Percentiles rank a stretch among this genome's conserved stretches.
phyloP scores from a whole-genome alignment of 306 rosid species.

The Abrus precatorius region DNA sequence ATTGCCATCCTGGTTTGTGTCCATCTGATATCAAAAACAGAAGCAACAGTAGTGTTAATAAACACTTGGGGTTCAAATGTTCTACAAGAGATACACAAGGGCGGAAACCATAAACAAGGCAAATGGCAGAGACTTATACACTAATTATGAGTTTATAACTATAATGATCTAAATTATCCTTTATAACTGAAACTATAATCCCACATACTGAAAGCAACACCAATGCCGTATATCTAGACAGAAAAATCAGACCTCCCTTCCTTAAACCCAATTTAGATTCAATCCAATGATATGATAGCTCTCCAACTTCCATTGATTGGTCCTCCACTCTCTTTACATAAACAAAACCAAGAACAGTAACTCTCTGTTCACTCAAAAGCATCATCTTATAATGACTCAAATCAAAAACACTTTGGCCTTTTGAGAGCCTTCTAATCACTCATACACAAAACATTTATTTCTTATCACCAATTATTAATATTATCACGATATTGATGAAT shows the following conservation, averaged over 20 bases:
- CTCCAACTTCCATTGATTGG: conserved; percentile 2
- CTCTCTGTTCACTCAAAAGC: conserved; percentile 1
- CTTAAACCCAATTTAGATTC: neutral
- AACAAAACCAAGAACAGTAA: conserved; percentile 24
- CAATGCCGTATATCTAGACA: neutral
- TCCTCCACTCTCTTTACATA: conserved; percentile 1
- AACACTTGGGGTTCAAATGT: conserved; percentile 15
- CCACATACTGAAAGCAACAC: conserved; percentile 24
- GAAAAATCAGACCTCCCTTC: neutral
- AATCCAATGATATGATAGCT: conserved; percentile 14
- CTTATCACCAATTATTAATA: neutral
- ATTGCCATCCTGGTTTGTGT: conserved; percentile 67
- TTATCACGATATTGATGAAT: conserved; percentile 14
- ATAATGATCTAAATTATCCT: neutral
- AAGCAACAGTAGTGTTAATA: conserved; percentile 26
- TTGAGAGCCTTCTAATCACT: conserved; percentile 20
- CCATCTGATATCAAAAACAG: conserved; percentile 58
- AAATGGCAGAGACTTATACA: conserved; percentile 1
- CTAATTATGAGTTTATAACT: neutral
- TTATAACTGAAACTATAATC: conserved; percentile 29
- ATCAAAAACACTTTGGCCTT: neutral
- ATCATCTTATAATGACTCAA: neutral
- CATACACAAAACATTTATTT: neutral
- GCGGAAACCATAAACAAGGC: conserved; percentile 7
- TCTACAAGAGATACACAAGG: conserved; percentile 29